Base-by-base conservation (phyloP, 768 basidiomycete species). In the Termitomyces bulborhizus region DNA sequence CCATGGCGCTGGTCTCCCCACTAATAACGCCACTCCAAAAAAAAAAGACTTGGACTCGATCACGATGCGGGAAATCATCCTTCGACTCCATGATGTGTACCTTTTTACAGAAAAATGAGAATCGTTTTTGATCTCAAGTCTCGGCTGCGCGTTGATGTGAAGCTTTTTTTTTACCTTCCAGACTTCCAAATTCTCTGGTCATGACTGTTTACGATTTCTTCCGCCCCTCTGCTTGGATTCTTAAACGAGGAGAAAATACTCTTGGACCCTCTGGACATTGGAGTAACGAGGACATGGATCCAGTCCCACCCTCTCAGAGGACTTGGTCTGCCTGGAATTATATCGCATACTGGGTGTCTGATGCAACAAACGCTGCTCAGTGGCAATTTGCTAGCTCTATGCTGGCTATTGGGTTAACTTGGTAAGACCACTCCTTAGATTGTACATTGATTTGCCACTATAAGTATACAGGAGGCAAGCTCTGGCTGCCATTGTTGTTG, bases 261-360 rank as follows among this genome's bases (percentile, higher is more conserved):
- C 6, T 76, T 64, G 41, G 74, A 32, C 31, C 31, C 12, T 26
- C 26, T 21, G 46, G 75, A 57, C 72, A 76, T 66, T 88, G 85
- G 86, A 78, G 75, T 57, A 90, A 90, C 67, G 79, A 79, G 60
- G 88, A 88, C 63, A 88, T 89, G 83, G 88, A 88, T 59, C 86
- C 87, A 4, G 86, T 88, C 13, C 83, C 84, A 36, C 75, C 69
- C 1, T 67, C 80, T 31, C 59, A 74, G 44, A 70, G 86, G 31
- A 32, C 31, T 9, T 32, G 31, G 31, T 32, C 31, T 32, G 9
- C 31, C 21, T 80, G 79, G 76, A 82, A 84, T 66, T 90, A 80
- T 59, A 67, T 86, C 46, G 76, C 79, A 12, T 88, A 86, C 58
- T 82, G 79, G 81, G 63, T 81, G 44, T 78, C 79, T 1, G 81